Conservation (phyloP, 371 early-diverging fungal genomes). For the Synchytrium microbalum region DNA sequence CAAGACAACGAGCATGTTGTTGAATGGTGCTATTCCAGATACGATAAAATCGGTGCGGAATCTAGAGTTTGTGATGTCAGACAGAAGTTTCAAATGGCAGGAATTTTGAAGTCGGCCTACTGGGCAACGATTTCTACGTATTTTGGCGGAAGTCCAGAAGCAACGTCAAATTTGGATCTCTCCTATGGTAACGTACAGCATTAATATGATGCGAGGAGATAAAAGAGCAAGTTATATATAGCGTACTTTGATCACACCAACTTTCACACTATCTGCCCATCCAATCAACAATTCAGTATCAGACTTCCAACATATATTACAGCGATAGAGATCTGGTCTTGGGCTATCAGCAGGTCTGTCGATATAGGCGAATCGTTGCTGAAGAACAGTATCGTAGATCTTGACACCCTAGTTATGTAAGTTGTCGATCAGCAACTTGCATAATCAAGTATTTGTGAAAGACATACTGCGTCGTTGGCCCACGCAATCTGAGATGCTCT, state of each 20-base stretch:
- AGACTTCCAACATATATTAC: slow-evolving; percentile 79
- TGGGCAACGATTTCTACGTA: slow-evolving; percentile 71
- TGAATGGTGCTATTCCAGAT: slow-evolving; percentile 78
- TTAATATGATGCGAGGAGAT: slow-evolving; percentile 7
- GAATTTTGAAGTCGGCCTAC: slow-evolving; percentile 23
- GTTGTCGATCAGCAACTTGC: background rate
- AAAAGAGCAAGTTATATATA: background rate
- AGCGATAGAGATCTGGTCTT: slow-evolving; percentile 77
- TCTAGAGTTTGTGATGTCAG: slow-evolving; percentile 12
- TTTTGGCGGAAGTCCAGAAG: slow-evolving; percentile 45
- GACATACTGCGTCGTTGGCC: slow-evolving; percentile 75
- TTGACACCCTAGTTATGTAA: slow-evolving; percentile 54
- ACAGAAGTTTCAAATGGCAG: slow-evolving; percentile 11
- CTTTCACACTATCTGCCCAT: slow-evolving; percentile 89
- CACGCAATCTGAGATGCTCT: slow-evolving; percentile 75
- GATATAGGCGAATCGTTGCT: slow-evolving; percentile 73
- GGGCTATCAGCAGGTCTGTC: slow-evolving; percentile 71
- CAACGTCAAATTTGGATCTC: slow-evolving; percentile 33
- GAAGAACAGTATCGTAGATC: slow-evolving; percentile 63
- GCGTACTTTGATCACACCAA: slow-evolving; percentile 60
- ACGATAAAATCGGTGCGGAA: slow-evolving; percentile 83
- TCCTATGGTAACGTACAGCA: slow-evolving; percentile 28
- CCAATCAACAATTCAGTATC: slow-evolving; percentile 71
- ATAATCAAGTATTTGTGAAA: background rate
- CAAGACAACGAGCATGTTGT: slow-evolving; percentile 64